These are phyloP conservation scores for Lipomyces yamanashiensis DNA, from an alignment of 805 yeast genomes.

Conservation along the genomic window DNA sequence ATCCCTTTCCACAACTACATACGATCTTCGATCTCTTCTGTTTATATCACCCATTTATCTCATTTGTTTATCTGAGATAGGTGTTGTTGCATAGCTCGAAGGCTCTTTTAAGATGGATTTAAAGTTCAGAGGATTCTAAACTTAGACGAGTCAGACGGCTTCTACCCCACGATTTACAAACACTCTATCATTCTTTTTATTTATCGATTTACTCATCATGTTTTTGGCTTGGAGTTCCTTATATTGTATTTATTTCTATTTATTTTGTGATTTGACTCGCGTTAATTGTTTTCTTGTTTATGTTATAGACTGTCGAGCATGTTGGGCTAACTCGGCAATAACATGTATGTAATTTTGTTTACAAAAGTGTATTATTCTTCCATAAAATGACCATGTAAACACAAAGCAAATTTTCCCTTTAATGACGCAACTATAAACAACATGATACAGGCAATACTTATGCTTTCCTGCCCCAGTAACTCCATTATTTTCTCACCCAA, in stretches of 20 bases:
- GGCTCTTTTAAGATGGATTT: background rate
- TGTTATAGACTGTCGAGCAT: background rate
- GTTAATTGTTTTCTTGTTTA: background rate
- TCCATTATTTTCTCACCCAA: background rate
- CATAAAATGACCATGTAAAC: background rate
- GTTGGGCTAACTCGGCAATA: background rate
- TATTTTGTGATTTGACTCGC: background rate
- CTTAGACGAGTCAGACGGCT: background rate
- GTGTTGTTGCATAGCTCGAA: too few relatives aligned
- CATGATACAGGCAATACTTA: background rate
- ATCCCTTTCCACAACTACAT: background rate
- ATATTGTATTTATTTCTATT: background rate
- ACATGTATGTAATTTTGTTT: background rate
- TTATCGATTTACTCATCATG: background rate
- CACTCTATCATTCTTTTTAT: background rate
- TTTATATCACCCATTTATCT: too few relatives aligned
- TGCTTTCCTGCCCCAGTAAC: background rate
- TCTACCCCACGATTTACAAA: background rate
- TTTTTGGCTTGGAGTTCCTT: constrained; percentile 6
- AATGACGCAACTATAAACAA: background rate
- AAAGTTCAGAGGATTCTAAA: background rate
- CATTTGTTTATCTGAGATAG: background rate
- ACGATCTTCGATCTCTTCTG: too few relatives aligned
- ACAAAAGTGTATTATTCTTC: background rate
- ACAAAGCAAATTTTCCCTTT: background rate